Evolutionary conservation across 192 early-diverging fungal genomes (phyloP).

Genomic region (Entomortierella beljakovae): DNA sequence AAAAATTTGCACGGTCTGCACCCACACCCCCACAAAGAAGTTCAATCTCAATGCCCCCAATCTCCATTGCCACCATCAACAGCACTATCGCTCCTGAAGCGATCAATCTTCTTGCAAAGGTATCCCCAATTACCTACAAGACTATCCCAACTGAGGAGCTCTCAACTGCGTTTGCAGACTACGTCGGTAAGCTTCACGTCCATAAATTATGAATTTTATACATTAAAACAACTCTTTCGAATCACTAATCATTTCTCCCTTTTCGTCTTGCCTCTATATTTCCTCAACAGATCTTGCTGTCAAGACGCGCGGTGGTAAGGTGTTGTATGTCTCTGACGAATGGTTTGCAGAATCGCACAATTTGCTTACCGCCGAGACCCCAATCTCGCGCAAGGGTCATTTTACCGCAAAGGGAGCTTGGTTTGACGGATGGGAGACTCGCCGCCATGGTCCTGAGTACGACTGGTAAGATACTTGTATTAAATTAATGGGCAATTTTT

Average conservation of each 20-base stretch:
- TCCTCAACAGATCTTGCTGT: constrained; percentile 75
- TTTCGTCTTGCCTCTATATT: neutral
- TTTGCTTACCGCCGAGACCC: constrained; percentile 77
- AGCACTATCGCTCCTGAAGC: neutral
- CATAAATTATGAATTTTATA: neutral
- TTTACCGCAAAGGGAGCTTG: constrained; percentile 76
- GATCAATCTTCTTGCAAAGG: neutral
- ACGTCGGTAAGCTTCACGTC: constrained; percentile 34
- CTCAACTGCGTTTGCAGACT: constrained; percentile 23
- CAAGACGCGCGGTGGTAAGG: constrained; percentile 72
- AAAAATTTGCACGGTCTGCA: constrained; percentile 44
- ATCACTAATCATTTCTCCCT: neutral
- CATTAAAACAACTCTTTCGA: neutral
- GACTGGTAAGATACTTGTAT: constrained; percentile 72
- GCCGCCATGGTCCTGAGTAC: constrained; percentile 85
- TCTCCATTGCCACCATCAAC: constrained; percentile 12
- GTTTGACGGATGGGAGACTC: constrained; percentile 96
- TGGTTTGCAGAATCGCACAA: constrained; percentile 91
- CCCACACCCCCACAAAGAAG: constrained; percentile 42
- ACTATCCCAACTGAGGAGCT: constrained; percentile 8
- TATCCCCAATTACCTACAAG: constrained; percentile 20
- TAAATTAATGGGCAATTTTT: neutral
- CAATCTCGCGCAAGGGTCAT: constrained; percentile 70
- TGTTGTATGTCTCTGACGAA: constrained; percentile 88
- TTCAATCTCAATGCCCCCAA: constrained; percentile 45